Evolutionary conservation across 768 basidiomycete genomes (phyloP).

Genomic region (Leccinum truebloodii): DNA sequence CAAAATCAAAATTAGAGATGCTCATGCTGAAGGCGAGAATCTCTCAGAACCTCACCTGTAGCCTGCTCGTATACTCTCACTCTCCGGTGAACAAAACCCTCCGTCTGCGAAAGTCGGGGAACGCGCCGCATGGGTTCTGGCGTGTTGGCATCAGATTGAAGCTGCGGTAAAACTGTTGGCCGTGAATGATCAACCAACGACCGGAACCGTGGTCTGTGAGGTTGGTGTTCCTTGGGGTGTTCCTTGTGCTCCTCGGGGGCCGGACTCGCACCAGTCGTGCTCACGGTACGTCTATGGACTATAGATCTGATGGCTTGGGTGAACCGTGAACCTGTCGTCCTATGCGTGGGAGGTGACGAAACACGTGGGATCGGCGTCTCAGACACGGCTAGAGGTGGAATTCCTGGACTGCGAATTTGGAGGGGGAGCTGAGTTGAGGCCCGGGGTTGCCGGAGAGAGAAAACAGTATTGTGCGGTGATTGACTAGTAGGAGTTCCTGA

Average conservation of each 20-base stretch:
- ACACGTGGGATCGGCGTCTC: slow-evolving; percentile 19
- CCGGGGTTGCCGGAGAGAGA: slow-evolving; percentile 9
- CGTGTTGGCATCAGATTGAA: neutral
- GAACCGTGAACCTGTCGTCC: slow-evolving; percentile 21
- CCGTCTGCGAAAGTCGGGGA: slow-evolving; percentile 10
- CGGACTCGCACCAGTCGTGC: slow-evolving; percentile 1
- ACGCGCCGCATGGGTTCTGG: slow-evolving; percentile 14
- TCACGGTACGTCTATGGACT: slow-evolving; percentile 17
- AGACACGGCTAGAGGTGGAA: slow-evolving; percentile 20
- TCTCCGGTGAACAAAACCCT: slow-evolving; percentile 33
- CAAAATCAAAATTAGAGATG: slow-evolving; percentile 1
- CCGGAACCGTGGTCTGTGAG: slow-evolving; percentile 9
- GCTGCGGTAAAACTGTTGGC: slow-evolving; percentile 2
- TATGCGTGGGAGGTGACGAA: slow-evolving; percentile 16
- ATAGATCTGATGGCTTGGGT: slow-evolving; percentile 29
- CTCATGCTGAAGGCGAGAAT: neutral
- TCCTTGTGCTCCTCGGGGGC: slow-evolving; percentile 13
- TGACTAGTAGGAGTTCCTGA: slow-evolving; percentile 22
- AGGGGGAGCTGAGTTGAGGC: slow-evolving; percentile 11
- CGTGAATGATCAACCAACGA: slow-evolving; percentile 18
- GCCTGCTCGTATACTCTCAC: slow-evolving; percentile 30
- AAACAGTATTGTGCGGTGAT: slow-evolving; percentile 4
- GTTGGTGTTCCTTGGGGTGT: slow-evolving; percentile 7
- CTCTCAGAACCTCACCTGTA: slow-evolving; percentile 15
- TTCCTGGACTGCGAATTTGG: slow-evolving; percentile 20